Conservation (phyloP, 1,284 basidiomycete genomes). For the Trametes polyzona region DNA sequence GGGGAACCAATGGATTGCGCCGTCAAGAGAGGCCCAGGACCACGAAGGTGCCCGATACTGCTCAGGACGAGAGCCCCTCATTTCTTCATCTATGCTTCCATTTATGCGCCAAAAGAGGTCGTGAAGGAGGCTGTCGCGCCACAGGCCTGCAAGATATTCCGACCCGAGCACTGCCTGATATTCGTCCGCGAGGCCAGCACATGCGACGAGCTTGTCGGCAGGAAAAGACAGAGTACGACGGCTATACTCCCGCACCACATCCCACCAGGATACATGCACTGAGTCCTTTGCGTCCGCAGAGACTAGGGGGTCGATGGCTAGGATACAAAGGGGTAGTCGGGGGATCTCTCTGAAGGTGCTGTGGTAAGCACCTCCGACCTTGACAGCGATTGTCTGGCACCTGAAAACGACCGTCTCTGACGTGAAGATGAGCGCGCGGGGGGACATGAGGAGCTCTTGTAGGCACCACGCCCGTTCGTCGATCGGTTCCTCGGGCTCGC, state of each 20-base stretch:
- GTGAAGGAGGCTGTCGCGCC: constrained; percentile 1
- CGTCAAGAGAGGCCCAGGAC: constrained; percentile 16
- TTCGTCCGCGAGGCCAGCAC: constrained; percentile 17
- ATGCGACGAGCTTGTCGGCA: constrained; percentile 21
- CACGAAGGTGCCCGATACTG: constrained; percentile 17
- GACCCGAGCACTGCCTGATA: constrained; percentile 13
- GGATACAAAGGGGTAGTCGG: constrained; percentile 13
- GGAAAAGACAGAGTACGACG: constrained; percentile 8
- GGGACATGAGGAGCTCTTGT: constrained; percentile 15
- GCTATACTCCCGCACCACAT: constrained; percentile 17
- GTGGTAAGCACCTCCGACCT: constrained; percentile 16
- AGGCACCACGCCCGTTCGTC: constrained; percentile 20
- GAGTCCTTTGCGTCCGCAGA: neutral
- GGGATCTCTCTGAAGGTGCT: neutral
- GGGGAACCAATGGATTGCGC: neutral
- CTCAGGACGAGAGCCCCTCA: constrained; percentile 4
- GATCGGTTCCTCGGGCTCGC: constrained; percentile 10
- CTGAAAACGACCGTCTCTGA: constrained; percentile 19
- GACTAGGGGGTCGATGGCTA: neutral
- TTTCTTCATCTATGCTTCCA: constrained; percentile 2
- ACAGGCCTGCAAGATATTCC: constrained; percentile 16
- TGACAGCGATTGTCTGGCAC: constrained; percentile 9
- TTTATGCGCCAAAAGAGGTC: constrained; percentile 18
- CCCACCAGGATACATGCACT: constrained; percentile 12
- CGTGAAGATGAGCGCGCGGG: constrained; percentile 16